Evolutionary conservation across 2,329 filamentous ascomycete species (phyloP).

Genomic region (Nannizziopsis arthrosporioides): DNA sequence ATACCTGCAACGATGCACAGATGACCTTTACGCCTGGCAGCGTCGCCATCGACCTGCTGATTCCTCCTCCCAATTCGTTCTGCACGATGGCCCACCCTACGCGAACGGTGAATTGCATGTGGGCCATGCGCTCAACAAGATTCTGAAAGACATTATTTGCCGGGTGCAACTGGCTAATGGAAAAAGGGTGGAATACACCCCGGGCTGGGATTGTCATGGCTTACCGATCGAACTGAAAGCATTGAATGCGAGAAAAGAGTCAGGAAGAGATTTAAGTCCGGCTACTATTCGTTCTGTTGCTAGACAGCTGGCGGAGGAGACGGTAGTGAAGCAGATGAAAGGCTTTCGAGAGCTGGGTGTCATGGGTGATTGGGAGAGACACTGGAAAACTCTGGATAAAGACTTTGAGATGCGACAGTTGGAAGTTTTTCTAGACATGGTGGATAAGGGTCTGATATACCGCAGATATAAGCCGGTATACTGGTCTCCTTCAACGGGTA

Average conservation of each 20-base stretch:
- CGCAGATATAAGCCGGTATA: slow-evolving; percentile 53
- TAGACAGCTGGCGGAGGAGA: slow-evolving; percentile 43
- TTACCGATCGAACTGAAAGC: slow-evolving; percentile 96
- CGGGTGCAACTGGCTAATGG: slow-evolving; percentile 70
- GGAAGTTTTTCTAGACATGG: slow-evolving; percentile 50
- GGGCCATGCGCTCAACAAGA: slow-evolving; percentile 92
- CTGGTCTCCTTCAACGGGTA: slow-evolving; percentile 55
- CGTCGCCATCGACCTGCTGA: slow-evolving; percentile 40
- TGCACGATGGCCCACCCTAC: slow-evolving; percentile 95
- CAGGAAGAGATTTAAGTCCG: slow-evolving; percentile 29
- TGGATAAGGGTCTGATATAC: slow-evolving; percentile 50
- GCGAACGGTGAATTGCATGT: slow-evolving; percentile 87
- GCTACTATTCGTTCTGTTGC: slow-evolving; percentile 45
- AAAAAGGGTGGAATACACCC: slow-evolving; percentile 65
- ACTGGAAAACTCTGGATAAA: slow-evolving; percentile 53
- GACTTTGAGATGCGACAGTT: slow-evolving; percentile 51
- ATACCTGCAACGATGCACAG: slow-evolving; percentile 65
- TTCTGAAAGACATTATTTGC: slow-evolving; percentile 87
- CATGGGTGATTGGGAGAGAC: slow-evolving; percentile 53
- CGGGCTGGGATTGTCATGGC: slow-evolving; percentile 97
- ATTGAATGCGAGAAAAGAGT: slow-evolving; percentile 47
- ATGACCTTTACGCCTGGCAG: slow-evolving; percentile 88
- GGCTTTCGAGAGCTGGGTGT: slow-evolving; percentile 50
- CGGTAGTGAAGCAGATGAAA: slow-evolving; percentile 48
- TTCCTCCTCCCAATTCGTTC: slow-evolving; percentile 49